These are phyloP conservation scores for Serendipita indica DNA, from an alignment of 768 basidiomycete genomes.

Conservation along the genomic window DNA sequence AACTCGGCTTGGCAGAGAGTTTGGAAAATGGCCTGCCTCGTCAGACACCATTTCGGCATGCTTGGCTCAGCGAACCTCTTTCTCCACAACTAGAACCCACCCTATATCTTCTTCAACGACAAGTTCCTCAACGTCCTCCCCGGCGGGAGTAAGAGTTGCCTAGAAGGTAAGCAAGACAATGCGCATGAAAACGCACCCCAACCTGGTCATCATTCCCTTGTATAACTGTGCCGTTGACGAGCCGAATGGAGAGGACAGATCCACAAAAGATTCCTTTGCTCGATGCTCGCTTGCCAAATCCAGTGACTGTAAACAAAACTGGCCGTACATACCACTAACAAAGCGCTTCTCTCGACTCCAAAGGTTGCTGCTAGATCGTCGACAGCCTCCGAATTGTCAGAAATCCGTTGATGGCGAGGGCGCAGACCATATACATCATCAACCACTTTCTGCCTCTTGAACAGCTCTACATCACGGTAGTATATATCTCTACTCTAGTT, in stretches of 20 bases:
- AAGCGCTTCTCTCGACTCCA: conserved; percentile 49
- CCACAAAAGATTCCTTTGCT: conserved; percentile 81
- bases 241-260: conserved; percentile 39
- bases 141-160: conserved; percentile 64
- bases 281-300: conserved; percentile 51
- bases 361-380: conserved; percentile 85
- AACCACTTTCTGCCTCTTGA: conserved; percentile 61
- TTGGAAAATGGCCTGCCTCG: conserved; percentile 81
- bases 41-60: not conserved
- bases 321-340: conserved; percentile 51
- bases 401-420: not conserved
- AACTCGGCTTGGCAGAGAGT: conserved; percentile 52
- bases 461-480: conserved; percentile 71
- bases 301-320: not conserved
- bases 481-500: conserved; percentile 41
- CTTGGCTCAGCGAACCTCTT: conserved; percentile 46
- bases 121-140: conserved; percentile 54
- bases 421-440: conserved; percentile 40
- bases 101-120: conserved; percentile 36
- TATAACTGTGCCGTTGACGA: conserved; percentile 41
- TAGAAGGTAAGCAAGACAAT: conserved; percentile 20
- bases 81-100: conserved; percentile 86
- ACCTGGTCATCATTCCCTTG: conserved; percentile 46
- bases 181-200: conserved; percentile 4
- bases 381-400: conserved; percentile 42